Evolutionary conservation across 495 filamentous ascomycete genomes (phyloP).

Genomic region (Talaromyces stipitatus): DNA sequence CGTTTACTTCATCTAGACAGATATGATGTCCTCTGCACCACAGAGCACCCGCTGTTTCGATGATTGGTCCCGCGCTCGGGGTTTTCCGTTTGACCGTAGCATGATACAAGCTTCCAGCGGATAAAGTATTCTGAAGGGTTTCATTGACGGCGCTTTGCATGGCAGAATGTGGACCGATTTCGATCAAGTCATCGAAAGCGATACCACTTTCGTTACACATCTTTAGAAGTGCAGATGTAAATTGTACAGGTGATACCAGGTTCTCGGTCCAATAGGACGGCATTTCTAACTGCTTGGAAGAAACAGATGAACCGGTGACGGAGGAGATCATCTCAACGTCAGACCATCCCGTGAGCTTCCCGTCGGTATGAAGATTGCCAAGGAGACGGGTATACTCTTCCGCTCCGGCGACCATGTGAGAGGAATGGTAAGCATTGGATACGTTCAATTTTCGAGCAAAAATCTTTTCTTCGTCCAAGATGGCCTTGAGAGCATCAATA

Average conservation of each 20-base stretch:
- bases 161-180: constrained; percentile 24
- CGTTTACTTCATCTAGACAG: constrained; percentile 11
- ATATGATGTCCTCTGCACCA: constrained; percentile 10
- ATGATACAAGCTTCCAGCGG: constrained; percentile 10
- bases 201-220: constrained; percentile 6
- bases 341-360: not conserved
- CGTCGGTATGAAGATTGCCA: not conserved
- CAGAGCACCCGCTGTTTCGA: constrained; percentile 17
- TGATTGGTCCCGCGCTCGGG: not conserved
- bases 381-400: too few species aligned
- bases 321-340: constrained; percentile 33
- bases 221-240: constrained; percentile 19
- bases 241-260: constrained; percentile 41
- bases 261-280: constrained; percentile 48
- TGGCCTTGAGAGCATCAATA: too few species aligned
- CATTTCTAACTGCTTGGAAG: constrained; percentile 19
- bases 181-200: constrained; percentile 15
- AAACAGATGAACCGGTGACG: constrained; percentile 23
- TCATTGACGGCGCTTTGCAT: constrained; percentile 15
- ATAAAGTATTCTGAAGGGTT: constrained; percentile 15
- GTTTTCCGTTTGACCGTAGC: constrained; percentile 11
- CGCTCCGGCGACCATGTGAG: too few species aligned
- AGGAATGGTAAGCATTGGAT: too few species aligned
- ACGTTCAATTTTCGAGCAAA: too few species aligned
- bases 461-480: too few species aligned